A percentile compares a stretch with the other conserved stretches of the same genome.
These are phyloP conservation scores for Cutaneotrichosporon sp. DNA, from an alignment of 1,284 basidiomycete genomes.

Conservation along the genomic window DNA sequence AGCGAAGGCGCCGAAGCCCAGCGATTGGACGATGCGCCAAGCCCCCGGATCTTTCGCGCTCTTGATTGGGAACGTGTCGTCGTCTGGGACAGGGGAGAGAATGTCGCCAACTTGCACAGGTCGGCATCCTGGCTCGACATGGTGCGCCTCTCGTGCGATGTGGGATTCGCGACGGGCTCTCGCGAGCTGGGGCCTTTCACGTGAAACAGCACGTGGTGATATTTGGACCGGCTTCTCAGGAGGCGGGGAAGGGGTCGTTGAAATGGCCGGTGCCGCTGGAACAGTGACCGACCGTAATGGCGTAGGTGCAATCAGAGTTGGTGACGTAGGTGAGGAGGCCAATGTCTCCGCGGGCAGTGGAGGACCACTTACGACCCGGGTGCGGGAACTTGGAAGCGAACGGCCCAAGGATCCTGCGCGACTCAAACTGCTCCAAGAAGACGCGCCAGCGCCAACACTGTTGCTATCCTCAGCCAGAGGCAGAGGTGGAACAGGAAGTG, in stretches of 20 bases:
- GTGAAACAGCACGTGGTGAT: background rate
- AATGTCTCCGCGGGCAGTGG: background rate
- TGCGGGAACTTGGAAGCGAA: slow-evolving; percentile 7
- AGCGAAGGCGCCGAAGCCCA: slow-evolving; percentile 72
- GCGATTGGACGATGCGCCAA: slow-evolving; percentile 54
- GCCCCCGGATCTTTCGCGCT: slow-evolving; percentile 12
- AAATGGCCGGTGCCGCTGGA: background rate
- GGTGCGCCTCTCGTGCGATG: slow-evolving; percentile 14
- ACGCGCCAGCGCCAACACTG: background rate
- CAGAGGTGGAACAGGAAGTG: slow-evolving; percentile 33
- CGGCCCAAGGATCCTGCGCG: background rate
- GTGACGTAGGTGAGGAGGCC: slow-evolving; percentile 4
- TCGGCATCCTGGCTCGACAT: slow-evolving; percentile 13
- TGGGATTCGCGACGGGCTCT: background rate
- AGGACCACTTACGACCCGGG: slow-evolving; percentile 12
- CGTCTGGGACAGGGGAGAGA: slow-evolving; percentile 16
- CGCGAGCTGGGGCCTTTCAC: background rate
- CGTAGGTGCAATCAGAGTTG: slow-evolving; percentile 3
- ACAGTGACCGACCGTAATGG: slow-evolving; percentile 14
- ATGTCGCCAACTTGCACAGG: slow-evolving; percentile 26
- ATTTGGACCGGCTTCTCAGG: background rate
- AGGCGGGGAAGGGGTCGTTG: background rate
- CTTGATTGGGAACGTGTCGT: slow-evolving; percentile 11
- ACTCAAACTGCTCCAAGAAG: background rate
- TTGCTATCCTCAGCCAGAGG: background rate